These are phyloP conservation scores for Saccharomyces pastorianus DNA, from an alignment of 1,139 yeast genomes.

Conservation along the genomic window DNA sequence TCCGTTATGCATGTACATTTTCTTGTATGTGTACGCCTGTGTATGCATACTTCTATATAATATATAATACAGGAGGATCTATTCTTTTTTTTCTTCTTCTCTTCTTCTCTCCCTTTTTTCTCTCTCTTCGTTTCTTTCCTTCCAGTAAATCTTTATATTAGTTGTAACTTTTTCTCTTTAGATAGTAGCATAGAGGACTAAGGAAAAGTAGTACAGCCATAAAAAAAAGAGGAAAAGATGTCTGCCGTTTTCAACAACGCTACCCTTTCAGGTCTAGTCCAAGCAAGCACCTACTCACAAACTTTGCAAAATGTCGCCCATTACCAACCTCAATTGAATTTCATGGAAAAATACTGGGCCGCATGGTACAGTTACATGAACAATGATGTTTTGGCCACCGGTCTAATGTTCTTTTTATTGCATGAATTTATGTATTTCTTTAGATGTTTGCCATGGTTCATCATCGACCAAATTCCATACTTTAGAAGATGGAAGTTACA, in stretches of 20 bases:
- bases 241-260: slow-evolving; percentile 30
- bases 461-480: slow-evolving; percentile 67
- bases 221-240: slow-evolving; percentile 10
- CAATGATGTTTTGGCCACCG: slow-evolving; percentile 78
- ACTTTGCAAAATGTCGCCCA: slow-evolving; percentile 33
- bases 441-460: slow-evolving; percentile 76
- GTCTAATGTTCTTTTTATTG: slow-evolving; percentile 59
- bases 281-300: slow-evolving; percentile 27
- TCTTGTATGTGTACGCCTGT: neutral
- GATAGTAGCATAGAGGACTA: neutral
- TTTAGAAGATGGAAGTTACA: slow-evolving; percentile 77
- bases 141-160: neutral
- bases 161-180: neutral
- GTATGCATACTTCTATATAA: neutral
- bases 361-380: slow-evolving; percentile 65
- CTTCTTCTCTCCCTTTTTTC: neutral
- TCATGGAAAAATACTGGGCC: slow-evolving; percentile 66
- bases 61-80: neutral
- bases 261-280: slow-evolving; percentile 27
- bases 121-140: neutral
- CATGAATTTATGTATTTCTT: slow-evolving; percentile 82
- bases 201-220: neutral
- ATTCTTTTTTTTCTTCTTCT: neutral
- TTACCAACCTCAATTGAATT: slow-evolving; percentile 36
- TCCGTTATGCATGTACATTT: neutral